Evolutionary conservation across 306 rosid species (phyloP).

Genomic region (Acacia crassicarpa): DNA sequence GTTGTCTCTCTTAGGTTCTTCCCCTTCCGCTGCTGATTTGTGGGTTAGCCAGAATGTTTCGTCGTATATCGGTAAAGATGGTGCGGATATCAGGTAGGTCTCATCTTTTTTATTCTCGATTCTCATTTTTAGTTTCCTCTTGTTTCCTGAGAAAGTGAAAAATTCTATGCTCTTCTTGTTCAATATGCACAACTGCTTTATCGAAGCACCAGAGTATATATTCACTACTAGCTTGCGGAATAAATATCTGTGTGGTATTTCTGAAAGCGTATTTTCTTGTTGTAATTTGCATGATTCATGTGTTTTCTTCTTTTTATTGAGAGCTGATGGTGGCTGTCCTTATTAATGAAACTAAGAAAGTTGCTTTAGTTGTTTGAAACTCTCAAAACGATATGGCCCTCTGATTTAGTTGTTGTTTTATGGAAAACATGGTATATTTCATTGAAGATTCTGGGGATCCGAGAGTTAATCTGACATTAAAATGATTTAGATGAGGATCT

Average conservation of each 20-base stretch:
- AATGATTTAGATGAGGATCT: background rate
- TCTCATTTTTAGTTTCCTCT: background rate
- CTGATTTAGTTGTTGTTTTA: background rate
- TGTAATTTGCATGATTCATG: background rate
- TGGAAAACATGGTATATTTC: background rate
- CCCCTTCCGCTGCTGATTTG: slow-evolving; percentile 62
- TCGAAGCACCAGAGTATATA: background rate
- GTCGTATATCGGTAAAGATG: slow-evolving; percentile 61
- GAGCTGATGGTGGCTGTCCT: background rate
- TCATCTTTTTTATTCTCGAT: background rate
- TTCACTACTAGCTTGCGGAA: background rate
- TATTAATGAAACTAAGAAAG: background rate
- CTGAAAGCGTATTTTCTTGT: background rate
- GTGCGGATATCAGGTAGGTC: slow-evolving; percentile 79
- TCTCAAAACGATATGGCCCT: background rate
- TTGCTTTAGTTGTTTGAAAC: background rate
- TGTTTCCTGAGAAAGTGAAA: background rate
- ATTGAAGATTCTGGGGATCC: background rate
- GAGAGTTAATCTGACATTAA: background rate
- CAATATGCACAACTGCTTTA: background rate
- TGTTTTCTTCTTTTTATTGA: background rate
- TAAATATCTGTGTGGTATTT: slow-evolving; percentile 6
- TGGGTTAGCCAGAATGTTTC: slow-evolving; percentile 83
- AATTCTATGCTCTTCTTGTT: background rate
- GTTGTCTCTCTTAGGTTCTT: slow-evolving; percentile 61